Conservation (phyloP, 1,284 basidiomycete species). For the Tilletia setariae region DNA sequence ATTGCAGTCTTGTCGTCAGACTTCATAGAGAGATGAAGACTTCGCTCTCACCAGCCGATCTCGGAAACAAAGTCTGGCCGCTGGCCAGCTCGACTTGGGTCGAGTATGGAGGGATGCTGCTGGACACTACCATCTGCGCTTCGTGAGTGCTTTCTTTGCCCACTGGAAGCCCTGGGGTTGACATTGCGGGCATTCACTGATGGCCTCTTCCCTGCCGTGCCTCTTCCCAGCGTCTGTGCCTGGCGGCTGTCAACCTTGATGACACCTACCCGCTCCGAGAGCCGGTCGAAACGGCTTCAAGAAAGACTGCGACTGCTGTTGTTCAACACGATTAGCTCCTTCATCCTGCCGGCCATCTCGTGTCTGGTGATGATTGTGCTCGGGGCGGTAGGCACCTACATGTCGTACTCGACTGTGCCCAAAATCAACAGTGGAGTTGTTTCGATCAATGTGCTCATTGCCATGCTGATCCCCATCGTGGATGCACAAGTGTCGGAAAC, state of each 20-base stretch:
- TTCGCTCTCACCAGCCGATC: constrained; percentile 7
- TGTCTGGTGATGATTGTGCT: constrained; percentile 9
- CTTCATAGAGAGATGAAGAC: not conserved
- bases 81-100: not conserved
- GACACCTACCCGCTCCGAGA: not conserved
- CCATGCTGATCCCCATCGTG: constrained; percentile 14
- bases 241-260: not conserved
- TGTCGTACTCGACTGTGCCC: not conserved
- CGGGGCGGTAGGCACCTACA: not conserved
- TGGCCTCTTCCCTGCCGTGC: too few species aligned
- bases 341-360: constrained; percentile 9
- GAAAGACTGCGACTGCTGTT: constrained; percentile 10
- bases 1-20: not conserved
- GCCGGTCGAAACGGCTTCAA: not conserved
- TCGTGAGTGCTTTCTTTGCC: too few species aligned
- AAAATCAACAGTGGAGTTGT: constrained; percentile 12
- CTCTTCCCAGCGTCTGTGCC: constrained; percentile 5
- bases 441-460: not conserved
- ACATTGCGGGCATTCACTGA: too few species aligned
- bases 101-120: constrained; percentile 11
- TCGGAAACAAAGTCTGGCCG: constrained; percentile 6
- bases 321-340: constrained; percentile 14
- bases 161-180: too few species aligned
- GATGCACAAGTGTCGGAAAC: not conserved
- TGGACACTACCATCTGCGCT: constrained; percentile 3